Evolutionary conservation across 2,329 filamentous ascomycete species (phyloP), one percentile per base, ranked within the genome.

Genomic region (Ceratocystis colombiana): DNA sequence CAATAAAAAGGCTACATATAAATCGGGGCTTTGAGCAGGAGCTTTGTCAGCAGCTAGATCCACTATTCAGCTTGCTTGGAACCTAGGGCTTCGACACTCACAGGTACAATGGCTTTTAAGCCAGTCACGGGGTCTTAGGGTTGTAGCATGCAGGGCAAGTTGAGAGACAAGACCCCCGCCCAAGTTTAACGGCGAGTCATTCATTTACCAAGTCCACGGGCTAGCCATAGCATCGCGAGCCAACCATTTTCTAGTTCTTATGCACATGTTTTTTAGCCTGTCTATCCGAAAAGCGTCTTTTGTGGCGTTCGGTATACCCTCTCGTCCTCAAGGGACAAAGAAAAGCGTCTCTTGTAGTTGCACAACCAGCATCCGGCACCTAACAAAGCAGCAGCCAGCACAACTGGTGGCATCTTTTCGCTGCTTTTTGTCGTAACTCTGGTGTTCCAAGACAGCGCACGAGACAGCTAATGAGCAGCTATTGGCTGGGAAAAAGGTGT

Each of bases 1-100:
- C 20, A 25, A 61, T 33, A 33, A 61, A 61, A 37, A 12, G 20
- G 37, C 5, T 37, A 44, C 20, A 37, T 15, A 37, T 17, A 41
- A 8, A n/a, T 20, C n/a, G 1, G 44, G 37, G 1, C 59, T 37
- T 37, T 3, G 17, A 25, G 25, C 28, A 62, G 33, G n/a, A 37
- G 22, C 25, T 20, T 25, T 44, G 17, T 62, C 44, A 30, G 59
- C 44, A 6, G n/a, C 20, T 2, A 3, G 22, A 44, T 37, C 62
- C 62, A 64, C 62, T 45, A 30, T 64, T 64, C 62, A 64, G 62
- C 62, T 64, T 15, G 41, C 30, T 45, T 50, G 20, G 59, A 41
- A 44, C 28, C 12, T 17, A 17, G 59, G 59, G 20, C 12, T 20
- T 20, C 3, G 22, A 6, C 30, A 33, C n/a, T 7, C 20, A n/a